A percentile compares a stretch with the other conserved stretches of the same genome.
Evolutionary conservation across 2,329 filamentous ascomycete species (phyloP).

Genomic region (Fusarium nygamai): DNA sequence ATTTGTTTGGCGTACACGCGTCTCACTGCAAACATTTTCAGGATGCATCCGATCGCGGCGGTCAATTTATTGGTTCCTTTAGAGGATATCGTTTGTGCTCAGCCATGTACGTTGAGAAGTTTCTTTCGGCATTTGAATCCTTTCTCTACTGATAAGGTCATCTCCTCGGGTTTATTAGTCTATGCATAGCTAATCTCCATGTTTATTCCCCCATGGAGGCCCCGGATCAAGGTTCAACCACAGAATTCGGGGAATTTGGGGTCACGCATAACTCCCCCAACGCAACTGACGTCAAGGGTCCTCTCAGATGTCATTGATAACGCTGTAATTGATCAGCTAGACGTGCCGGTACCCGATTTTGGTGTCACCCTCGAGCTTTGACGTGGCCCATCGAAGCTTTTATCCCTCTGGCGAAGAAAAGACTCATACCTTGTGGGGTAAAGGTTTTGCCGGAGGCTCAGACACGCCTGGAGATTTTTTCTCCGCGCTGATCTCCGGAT

Average conservation of each 20-base stretch:
- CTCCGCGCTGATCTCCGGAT: slow-evolving; percentile 13
- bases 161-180: background rate
- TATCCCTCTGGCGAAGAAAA: slow-evolving; percentile 15
- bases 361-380: background rate
- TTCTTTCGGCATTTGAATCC: background rate
- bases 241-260: background rate
- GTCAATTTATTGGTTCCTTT: background rate
- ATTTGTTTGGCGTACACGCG: background rate
- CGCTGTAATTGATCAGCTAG: background rate
- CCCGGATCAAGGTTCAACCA: slow-evolving; percentile 20
- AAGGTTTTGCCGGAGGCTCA: slow-evolving; percentile 13
- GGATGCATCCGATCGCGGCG: background rate
- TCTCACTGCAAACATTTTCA: background rate
- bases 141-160: background rate
- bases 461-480: background rate
- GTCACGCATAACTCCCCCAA: background rate
- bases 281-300: background rate
- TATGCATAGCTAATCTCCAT: slow-evolving; percentile 1
- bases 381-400: slow-evolving; percentile 10
- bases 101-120: background rate
- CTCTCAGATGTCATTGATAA: background rate
- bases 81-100: background rate
- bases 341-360: slow-evolving; percentile 19
- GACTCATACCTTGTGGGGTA: slow-evolving; percentile 7
- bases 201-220: background rate